Conservation (phyloP, 768 basidiomycete genomes). For the Tricholoma bakamatsutake region DNA sequence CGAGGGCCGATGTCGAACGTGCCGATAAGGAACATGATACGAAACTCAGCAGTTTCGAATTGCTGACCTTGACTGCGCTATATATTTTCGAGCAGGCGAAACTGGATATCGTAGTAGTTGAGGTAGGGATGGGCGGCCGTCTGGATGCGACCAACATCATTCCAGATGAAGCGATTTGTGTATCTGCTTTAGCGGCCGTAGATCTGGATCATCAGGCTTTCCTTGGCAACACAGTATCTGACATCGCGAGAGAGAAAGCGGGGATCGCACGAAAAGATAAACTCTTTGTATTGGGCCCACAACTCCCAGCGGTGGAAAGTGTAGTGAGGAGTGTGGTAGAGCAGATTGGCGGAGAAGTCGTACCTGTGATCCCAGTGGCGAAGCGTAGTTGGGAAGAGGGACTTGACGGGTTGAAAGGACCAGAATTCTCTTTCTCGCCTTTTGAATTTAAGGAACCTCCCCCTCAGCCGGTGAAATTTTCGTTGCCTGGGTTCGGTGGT, state of each 20-base stretch:
- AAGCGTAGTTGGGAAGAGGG: slow-evolving; percentile 27
- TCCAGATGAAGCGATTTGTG: slow-evolving; percentile 58
- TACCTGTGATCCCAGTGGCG: slow-evolving; percentile 26
- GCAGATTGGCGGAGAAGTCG: slow-evolving; percentile 29
- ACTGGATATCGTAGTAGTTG: slow-evolving; percentile 81
- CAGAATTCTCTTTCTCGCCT: slow-evolving; percentile 25
- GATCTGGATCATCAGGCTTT: slow-evolving; percentile 86
- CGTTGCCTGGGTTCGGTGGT: slow-evolving; percentile 37
- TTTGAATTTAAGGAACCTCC: slow-evolving; percentile 24
- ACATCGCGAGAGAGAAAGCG: slow-evolving; percentile 80
- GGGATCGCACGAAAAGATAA: slow-evolving; percentile 63
- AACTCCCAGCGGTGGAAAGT: slow-evolving; percentile 45
- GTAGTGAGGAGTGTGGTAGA: slow-evolving; percentile 38
- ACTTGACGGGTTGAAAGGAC: slow-evolving; percentile 27
- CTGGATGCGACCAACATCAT: slow-evolving; percentile 93
- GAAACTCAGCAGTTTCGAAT: slow-evolving; percentile 73
- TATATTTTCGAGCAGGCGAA: slow-evolving; percentile 58
- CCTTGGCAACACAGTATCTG: slow-evolving; percentile 67
- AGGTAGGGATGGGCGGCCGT: slow-evolving; percentile 93
- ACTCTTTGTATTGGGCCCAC: slow-evolving; percentile 63
- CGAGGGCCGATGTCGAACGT: slow-evolving; percentile 41
- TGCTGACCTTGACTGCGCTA: slow-evolving; percentile 78
- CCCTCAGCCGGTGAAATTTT: slow-evolving; percentile 36
- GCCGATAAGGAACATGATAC: slow-evolving; percentile 40
- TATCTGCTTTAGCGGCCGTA: slow-evolving; percentile 68